Base-by-base conservation (phyloP, 345 rosid genomes). In the Excoecaria cochinchinensis region DNA sequence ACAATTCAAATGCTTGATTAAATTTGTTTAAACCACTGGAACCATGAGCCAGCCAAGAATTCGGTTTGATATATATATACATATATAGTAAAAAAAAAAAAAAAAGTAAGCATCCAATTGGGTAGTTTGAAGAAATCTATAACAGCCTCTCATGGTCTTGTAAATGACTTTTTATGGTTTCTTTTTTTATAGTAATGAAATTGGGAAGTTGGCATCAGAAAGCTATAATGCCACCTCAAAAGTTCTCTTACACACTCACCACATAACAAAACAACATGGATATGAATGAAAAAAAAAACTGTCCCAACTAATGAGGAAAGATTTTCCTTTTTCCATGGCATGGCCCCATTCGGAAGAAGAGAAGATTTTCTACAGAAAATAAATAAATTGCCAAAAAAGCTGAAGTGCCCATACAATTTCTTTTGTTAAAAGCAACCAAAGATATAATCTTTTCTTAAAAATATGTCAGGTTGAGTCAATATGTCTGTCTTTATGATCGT, bases 161-260 rank as follows among this genome's bases (percentile, higher is more conserved):
- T 42, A 44, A 2, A 42, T 21, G 11, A 13, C 47, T 72, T 59
- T 46, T 24, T 15, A 7, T 46, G 22, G 36, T 25, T 38, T 69
- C 13, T 36, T 47, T 50, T 46, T 10, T 22, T 39, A 11, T 46
- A 61, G 14, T 11, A 46, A 47, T n/a, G 4, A 11, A 60, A 10
- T 36, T 46, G 58, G 24, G 36, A 4, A 10, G 69, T 16, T 75
- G 39, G 73, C 85, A 69, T 88, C 88, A 85, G 48, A 88, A 88
- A 83, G 89, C 70, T 55, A 79, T 59, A 48, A 44, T 78, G 84
- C 85, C 92, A 84, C 46, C 85, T 90, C 85, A 82, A 76, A 87
- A 88, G 78, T 81, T 51, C 50, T 63, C 73, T 59, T 73, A 64
- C 12, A 46, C 67, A 52, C 31, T 72, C 77, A n/a, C 74, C 39